Conservation (phyloP, 768 basidiomycete species). For the Boletus bicolor region DNA sequence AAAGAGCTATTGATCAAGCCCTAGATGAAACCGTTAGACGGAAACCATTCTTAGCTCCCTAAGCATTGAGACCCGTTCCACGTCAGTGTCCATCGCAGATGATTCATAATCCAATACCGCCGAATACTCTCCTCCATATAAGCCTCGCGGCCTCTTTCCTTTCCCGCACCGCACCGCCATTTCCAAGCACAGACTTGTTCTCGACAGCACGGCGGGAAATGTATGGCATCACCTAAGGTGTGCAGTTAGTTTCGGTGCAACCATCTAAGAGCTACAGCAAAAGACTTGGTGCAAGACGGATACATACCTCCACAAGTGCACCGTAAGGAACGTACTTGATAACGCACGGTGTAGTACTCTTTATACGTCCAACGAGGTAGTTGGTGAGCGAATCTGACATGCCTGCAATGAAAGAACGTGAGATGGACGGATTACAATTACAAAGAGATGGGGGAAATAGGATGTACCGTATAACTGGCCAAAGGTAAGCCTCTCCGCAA, state of each 20-base stretch:
- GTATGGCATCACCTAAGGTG: constrained; percentile 80
- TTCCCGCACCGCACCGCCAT: constrained; percentile 54
- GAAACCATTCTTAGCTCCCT: background rate
- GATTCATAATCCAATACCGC: constrained; percentile 21
- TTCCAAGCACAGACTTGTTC: constrained; percentile 85
- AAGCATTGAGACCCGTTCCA: background rate
- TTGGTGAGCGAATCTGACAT: constrained; percentile 85
- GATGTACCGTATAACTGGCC: constrained; percentile 80
- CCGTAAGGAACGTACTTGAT: constrained; percentile 87
- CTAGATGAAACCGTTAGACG: background rate
- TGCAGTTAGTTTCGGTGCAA: background rate
- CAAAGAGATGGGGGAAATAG: background rate
- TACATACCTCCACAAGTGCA: constrained; percentile 55
- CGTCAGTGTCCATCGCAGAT: background rate
- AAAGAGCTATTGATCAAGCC: background rate
- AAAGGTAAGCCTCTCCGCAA: constrained; percentile 64
- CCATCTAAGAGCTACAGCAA: too few species aligned
- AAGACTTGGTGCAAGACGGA: background rate
- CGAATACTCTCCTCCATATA: constrained; percentile 34
- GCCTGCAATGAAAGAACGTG: constrained; percentile 41
- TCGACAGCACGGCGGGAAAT: constrained; percentile 84
- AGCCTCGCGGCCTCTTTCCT: constrained; percentile 27
- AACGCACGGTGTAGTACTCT: constrained; percentile 58
- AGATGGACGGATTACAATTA: background rate
- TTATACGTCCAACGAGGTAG: constrained; percentile 56